A percentile compares a stretch with the other conserved stretches of the same genome.
These are phyloP conservation scores for Mycena belliarum DNA, from an alignment of 768 basidiomycete genomes.

Conservation along the genomic window DNA sequence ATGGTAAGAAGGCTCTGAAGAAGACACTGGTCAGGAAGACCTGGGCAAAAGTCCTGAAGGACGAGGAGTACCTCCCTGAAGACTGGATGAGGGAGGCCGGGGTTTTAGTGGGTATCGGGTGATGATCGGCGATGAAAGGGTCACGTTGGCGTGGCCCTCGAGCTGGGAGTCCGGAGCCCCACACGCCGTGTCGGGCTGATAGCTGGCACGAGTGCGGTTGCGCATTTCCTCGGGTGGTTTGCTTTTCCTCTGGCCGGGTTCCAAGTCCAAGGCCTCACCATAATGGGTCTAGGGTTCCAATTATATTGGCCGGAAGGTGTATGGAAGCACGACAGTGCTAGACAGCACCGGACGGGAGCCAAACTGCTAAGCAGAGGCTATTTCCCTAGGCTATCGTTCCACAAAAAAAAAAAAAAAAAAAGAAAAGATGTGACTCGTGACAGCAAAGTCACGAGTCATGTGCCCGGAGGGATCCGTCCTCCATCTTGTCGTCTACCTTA, in stretches of 20 bases:
- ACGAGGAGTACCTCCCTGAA: neutral
- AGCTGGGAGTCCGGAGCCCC: neutral
- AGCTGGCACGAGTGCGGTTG: neutral
- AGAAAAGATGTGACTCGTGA: neutral
- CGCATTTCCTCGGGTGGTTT: neutral
- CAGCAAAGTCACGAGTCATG: constrained; percentile 2
- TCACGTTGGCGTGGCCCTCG: neutral
- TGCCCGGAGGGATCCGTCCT: neutral
- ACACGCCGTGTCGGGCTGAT: neutral
- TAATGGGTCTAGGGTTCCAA: neutral
- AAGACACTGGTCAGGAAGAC: neutral
- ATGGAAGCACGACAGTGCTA: too few species aligned
- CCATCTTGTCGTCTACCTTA: constrained; percentile 2
- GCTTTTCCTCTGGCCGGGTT: neutral
- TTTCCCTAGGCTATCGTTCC: too few species aligned
- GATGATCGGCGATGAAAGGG: neutral
- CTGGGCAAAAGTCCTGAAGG: neutral
- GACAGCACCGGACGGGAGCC: too few species aligned
- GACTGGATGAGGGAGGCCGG: neutral
- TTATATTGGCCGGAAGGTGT: neutral
- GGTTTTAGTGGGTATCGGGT: neutral
- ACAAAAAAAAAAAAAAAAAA: too few species aligned
- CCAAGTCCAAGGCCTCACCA: neutral
- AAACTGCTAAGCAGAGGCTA: too few species aligned
- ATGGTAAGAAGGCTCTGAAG: neutral